Conservation (phyloP, 306 rosid species). For the Canavalia gladiata region DNA sequence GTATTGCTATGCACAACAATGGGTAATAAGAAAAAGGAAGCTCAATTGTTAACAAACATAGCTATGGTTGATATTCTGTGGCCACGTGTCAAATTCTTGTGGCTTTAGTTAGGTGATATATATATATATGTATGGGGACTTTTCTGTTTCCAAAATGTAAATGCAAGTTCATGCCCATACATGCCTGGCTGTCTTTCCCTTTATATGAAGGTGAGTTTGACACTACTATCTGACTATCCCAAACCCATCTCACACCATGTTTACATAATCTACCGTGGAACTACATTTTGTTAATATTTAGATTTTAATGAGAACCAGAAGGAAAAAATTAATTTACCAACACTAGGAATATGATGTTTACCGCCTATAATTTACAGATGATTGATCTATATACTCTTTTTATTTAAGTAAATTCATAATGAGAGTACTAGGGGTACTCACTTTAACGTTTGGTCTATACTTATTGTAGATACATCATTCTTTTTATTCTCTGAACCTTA, state of each 20-base stretch:
- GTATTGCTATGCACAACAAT: background rate
- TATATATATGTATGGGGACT: slow-evolving; percentile 13
- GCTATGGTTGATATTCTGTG: background rate
- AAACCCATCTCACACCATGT: slow-evolving; percentile 4
- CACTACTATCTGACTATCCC: slow-evolving; percentile 15
- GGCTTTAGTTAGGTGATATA: slow-evolving; percentile 28
- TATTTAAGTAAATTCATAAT: too few species aligned
- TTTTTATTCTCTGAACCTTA: background rate
- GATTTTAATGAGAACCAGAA: background rate
- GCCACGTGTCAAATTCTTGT: slow-evolving; percentile 36
- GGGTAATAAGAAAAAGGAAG: background rate
- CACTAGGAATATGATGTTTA: background rate
- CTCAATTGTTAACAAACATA: slow-evolving; percentile 22
- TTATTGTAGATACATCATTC: background rate
- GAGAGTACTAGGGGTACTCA: too few species aligned
- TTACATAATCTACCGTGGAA: background rate
- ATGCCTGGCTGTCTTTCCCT: slow-evolving; percentile 48
- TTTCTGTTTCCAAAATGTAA: slow-evolving; percentile 16
- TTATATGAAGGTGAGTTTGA: slow-evolving; percentile 39
- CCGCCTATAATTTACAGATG: background rate
- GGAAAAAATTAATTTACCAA: background rate
- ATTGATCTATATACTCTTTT: background rate
- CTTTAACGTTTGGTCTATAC: background rate
- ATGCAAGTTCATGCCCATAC: slow-evolving; percentile 42
- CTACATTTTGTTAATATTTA: background rate